Conservation (phyloP, 768 basidiomycete species). For the Auriscalpium microsporum region DNA sequence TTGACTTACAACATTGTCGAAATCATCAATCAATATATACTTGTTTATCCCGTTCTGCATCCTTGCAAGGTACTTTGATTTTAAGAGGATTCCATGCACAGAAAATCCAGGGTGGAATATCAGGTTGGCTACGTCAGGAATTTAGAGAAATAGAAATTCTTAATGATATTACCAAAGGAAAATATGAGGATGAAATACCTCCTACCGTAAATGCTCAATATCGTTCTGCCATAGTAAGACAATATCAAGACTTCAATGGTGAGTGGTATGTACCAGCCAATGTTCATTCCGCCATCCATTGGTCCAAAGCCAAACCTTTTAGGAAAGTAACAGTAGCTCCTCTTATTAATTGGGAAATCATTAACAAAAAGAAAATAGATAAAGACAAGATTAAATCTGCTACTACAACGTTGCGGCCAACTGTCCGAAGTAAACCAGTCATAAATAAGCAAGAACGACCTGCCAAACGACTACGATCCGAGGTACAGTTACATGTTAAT, state of each 20-base stretch:
- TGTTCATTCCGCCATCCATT: constrained; percentile 1
- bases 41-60: constrained; percentile 13
- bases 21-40: constrained; percentile 17
- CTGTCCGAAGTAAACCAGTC: background rate
- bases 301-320: background rate
- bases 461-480: background rate
- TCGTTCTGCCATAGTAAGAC: background rate
- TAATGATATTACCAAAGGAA: constrained; percentile 5
- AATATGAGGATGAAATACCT: background rate
- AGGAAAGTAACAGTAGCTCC: background rate
- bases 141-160: constrained; percentile 13
- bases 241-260: background rate
- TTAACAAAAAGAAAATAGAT: background rate
- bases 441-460: background rate
- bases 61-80: constrained; percentile 10
- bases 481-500: background rate
- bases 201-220: background rate
- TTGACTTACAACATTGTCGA: constrained; percentile 9
- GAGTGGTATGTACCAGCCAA: background rate
- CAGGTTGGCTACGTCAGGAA: constrained; percentile 11
- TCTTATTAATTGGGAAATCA: too few relatives aligned
- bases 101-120: constrained; percentile 6
- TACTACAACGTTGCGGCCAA: background rate
- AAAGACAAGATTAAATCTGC: background rate
- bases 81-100: constrained; percentile 6